Base-by-base conservation (phyloP, 768 basidiomycete genomes). In the Kwoniella bestiolae region DNA sequence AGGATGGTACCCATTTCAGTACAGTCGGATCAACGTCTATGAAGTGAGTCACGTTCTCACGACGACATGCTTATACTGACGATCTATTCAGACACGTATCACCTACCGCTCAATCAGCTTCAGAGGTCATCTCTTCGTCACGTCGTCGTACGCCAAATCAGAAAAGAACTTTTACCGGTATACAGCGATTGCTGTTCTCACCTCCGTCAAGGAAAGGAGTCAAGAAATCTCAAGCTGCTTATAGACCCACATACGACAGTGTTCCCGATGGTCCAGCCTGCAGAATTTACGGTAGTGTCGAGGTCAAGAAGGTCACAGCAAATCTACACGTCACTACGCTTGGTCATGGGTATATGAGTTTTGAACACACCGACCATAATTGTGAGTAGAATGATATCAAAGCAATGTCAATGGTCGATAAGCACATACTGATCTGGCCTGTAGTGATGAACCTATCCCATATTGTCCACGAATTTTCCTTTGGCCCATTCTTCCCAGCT, bases 381-480 rank as follows among this genome's bases (percentile, higher is more conserved):
- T 80, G 94, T 95, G 73, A 68, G 91, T 85, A 3, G 3, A 32
- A 34, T 34, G 18, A 0, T 34, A n/a, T 4, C 32, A 21, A 28
- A 12, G 41, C 21, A 21, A n/a, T 18, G 25, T 31, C 29, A 51
- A 29, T 9, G 49, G 5, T 26, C 18, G 11, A 57, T 49, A 60
- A 38, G 52, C 31, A 18, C 26, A 14, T 31, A 11, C 31, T 34
- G 9, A 45, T 31, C 14, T 16, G 11, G 7, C 3, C 28, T 2
- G 1, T 14, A 95, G 93, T 89, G 71, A 94, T 97, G 92, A 99
- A 99, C 76, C 86, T 99, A 35, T 93, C 92, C 2, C 95, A 98
- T 83, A 88, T 96, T 68, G 94, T 98, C 75, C 89, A 89, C 57
- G 95, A 99, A 80, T 96, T 97, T 79, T 96, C 94, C 0, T 98